Percentiles rank a stretch among this genome's conserved stretches.
Evolutionary conservation across 2,329 filamentous ascomycete genomes (phyloP).

Genomic region (Coniosporium tulheliwenetii): DNA sequence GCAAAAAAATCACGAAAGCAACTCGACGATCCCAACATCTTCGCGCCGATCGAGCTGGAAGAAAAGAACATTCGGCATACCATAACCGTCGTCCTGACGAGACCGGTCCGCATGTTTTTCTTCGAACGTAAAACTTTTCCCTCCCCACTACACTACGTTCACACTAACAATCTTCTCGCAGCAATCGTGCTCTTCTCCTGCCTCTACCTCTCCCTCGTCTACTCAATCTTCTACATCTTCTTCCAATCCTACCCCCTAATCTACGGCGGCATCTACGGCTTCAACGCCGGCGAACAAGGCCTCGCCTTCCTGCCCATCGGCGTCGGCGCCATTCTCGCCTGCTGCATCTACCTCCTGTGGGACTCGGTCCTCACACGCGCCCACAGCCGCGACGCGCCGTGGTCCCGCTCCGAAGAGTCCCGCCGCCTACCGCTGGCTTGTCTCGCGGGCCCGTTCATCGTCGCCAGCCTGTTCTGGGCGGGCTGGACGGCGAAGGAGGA

Average conservation of each 20-base stretch:
- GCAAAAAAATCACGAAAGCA: conserved; percentile 48
- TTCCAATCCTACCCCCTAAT: conserved; percentile 60
- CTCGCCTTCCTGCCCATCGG: conserved; percentile 53
- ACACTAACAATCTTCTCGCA: conserved; percentile 2
- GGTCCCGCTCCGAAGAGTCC: conserved; percentile 49
- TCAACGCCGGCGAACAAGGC: conserved; percentile 48
- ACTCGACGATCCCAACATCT: conserved; percentile 39
- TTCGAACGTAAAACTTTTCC: conserved; percentile 17
- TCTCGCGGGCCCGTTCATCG: conserved; percentile 47
- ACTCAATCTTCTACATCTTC: conserved; percentile 55
- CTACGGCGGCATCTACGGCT: conserved; percentile 45
- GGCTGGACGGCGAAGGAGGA: conserved; percentile 22
- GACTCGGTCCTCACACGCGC: conserved; percentile 43
- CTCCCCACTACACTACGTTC: conserved; percentile 14
- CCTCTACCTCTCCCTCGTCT: conserved; percentile 48
- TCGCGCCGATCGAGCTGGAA: conserved; percentile 28
- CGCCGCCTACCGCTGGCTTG: conserved; percentile 57
- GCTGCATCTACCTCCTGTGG: conserved; percentile 49
- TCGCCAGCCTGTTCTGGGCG: conserved; percentile 25
- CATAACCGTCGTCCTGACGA: conserved; percentile 7
- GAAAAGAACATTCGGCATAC: conserved; percentile 41
- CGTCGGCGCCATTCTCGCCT: conserved; percentile 42
- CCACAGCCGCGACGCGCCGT: conserved; percentile 30
- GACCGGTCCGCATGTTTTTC: conserved; percentile 15
- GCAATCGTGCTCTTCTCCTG: conserved; percentile 60